A percentile compares a stretch with the other conserved stretches of the same genome.
Evolutionary conservation across 371 early-diverging fungal species (phyloP).

Genomic region (Mucor lusitanicus): DNA sequence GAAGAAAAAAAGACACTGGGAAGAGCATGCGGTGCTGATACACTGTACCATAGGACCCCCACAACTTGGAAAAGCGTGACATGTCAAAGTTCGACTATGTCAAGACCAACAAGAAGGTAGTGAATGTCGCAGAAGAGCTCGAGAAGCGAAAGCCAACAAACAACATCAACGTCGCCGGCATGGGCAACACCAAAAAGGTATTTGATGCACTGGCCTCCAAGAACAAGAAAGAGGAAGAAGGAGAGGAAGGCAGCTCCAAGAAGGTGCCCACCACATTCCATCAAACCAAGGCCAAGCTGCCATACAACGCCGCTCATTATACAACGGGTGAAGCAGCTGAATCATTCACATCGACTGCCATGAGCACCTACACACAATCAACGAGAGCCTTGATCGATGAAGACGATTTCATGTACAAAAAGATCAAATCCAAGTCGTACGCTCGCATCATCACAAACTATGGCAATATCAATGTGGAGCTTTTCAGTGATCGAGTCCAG

Average conservation of each 20-base stretch:
- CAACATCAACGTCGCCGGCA: conserved; percentile 71
- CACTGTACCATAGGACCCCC: conserved; percentile 70
- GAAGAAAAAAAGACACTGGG: no score
- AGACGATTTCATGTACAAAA: conserved; percentile 86
- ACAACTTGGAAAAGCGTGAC: conserved; percentile 71
- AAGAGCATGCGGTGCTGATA: no score
- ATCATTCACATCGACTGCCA: conserved; percentile 87
- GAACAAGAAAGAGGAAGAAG: conserved; percentile 35
- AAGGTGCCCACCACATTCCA: conserved; percentile 38
- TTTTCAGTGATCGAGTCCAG: conserved; percentile 83
- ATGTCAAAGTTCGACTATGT: conserved; percentile 75
- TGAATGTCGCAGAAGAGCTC: conserved; percentile 51
- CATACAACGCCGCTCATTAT: conserved; percentile 83
- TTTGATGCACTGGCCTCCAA: conserved; percentile 53
- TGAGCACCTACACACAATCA: conserved; percentile 72
- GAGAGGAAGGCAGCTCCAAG: conserved; percentile 24
- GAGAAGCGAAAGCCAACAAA: conserved; percentile 53
- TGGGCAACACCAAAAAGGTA: conserved; percentile 59
- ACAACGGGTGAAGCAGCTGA: conserved; percentile 82
- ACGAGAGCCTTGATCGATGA: conserved; percentile 72
- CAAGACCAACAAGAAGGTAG: conserved; percentile 66
- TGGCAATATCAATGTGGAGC: conserved; percentile 86
- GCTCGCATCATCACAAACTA: conserved; percentile 79
- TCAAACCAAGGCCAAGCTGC: conserved; percentile 44
- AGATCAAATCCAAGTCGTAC: conserved; percentile 77